Evolutionary conservation across 768 basidiomycete species (phyloP).

Genomic region (Trametes maxima): DNA sequence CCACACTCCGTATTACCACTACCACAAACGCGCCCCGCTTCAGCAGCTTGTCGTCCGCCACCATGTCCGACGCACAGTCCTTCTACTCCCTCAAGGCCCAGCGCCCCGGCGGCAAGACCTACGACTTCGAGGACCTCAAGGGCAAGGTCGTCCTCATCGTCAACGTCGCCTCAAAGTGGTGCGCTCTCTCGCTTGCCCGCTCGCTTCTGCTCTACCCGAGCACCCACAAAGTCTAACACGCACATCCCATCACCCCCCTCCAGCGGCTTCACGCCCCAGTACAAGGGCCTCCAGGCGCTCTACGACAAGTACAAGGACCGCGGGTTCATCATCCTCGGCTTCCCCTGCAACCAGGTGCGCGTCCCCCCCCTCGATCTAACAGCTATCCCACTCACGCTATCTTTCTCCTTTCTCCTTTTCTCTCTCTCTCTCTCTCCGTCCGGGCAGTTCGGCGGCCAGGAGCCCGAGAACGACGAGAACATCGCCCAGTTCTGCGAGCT

Average conservation of each 20-base stretch:
- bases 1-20: not conserved
- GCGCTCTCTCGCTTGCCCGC: constrained; percentile 24
- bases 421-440: not conserved
- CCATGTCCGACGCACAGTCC: constrained; percentile 31
- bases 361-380: constrained; percentile 43
- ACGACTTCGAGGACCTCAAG: constrained; percentile 67
- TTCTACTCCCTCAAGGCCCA: constrained; percentile 76
- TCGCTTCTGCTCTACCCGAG: not conserved
- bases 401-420: not conserved
- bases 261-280: constrained; percentile 86
- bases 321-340: constrained; percentile 80
- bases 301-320: constrained; percentile 81
- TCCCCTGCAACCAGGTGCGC: constrained; percentile 74
- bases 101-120: constrained; percentile 54
- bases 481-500: constrained; percentile 74
- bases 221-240: not conserved
- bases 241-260: constrained; percentile 1
- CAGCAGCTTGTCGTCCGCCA: no score
- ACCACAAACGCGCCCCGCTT: no score
- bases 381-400: not conserved
- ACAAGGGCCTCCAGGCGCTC: constrained; percentile 76
- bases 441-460: constrained; percentile 78
- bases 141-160: constrained; percentile 81
- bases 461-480: constrained; percentile 78
- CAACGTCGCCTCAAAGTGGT: constrained; percentile 80